Conservation (phyloP, 371 early-diverging fungal genomes). For the Mucor lusitanicus region DNA sequence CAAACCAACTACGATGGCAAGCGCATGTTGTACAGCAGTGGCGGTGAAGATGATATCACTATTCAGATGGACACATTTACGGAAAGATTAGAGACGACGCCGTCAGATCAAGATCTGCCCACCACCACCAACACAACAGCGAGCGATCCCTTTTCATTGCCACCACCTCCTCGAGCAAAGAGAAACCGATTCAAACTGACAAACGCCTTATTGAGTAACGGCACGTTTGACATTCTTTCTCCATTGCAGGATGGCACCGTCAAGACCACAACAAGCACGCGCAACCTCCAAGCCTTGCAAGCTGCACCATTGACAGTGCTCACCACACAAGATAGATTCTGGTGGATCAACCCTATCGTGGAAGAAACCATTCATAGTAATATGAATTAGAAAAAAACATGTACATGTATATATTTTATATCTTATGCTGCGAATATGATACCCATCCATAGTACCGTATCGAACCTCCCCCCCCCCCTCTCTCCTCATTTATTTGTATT, state of each 20-base stretch:
- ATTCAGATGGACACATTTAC: slow-evolving; percentile 5
- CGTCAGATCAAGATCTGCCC: background rate
- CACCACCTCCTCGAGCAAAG: slow-evolving; percentile 34
- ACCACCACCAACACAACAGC: background rate
- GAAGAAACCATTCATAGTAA: slow-evolving; percentile 26
- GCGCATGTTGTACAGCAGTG: background rate
- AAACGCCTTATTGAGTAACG: background rate
- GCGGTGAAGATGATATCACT: slow-evolving; percentile 7
- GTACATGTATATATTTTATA: background rate
- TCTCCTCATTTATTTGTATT: background rate
- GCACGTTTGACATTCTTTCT: background rate
- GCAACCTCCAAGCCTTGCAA: background rate
- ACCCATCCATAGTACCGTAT: background rate
- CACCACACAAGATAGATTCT: slow-evolving; percentile 32
- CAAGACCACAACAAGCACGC: background rate
- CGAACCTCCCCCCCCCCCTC: background rate
- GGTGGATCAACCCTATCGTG: slow-evolving; percentile 36
- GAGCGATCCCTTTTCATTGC: slow-evolving; percentile 18
- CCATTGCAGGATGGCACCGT: background rate
- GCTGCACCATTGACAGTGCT: slow-evolving; percentile 27
- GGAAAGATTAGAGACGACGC: background rate
- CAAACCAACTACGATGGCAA: slow-evolving; percentile 6
- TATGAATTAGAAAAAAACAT: background rate
- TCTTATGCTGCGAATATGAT: background rate
- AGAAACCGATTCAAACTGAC: slow-evolving; percentile 22